Evolutionary conservation across 2,329 filamentous ascomycete species (phyloP), one percentile per base, ranked within the genome.

Genomic region (Diaporthe vexans): DNA sequence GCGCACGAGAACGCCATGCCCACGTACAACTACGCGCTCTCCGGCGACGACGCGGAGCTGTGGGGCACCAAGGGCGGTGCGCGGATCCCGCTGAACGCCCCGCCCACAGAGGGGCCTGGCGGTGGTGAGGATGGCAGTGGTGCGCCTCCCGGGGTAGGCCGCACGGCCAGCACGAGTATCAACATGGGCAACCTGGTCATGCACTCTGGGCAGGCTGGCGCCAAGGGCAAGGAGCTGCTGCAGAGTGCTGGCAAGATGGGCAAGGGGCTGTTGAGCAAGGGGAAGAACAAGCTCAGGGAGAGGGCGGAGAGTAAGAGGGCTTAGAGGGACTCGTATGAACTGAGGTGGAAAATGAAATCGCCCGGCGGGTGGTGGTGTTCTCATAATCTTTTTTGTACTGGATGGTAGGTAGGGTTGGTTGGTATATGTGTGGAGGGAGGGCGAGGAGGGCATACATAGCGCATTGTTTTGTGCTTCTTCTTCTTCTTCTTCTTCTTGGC

Each of bases 231-330:
- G 85, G 95, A 97, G 79, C 86, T 98, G 37, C 88, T 98, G 81
- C 94, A 97, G 77, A 93, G 93, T 29, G 95, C 95, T 72, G 95
- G 94, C 71, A 95, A 94, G 81, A 94, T 95, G 74, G 95, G 95
- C 65, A 98, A 98, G 86, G 96, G 95, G 70, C 84, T 98, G 77
- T 92, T 98, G 82, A 95, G 94, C 77, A 97, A 97, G 85, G 94
- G 95, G 78, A 96, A 94, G 85, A 96, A 90, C 85, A 96, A 94
- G 84, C 91, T 98, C 82, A 87, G 89, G 76, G 90, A 88, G 81
- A 90, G 74, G 72, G 72, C 61, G 17, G 65, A 65, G 63, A 57
- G 35, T 13, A 67, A 63, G 73, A 73, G 61, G 56, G 65, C 29
- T 11, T 68, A 51, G 63, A n/a, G 11, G 37, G 40, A 15, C 8